Base-by-base conservation (phyloP, 768 basidiomycete genomes). In the Gymnopilus junonius region DNA sequence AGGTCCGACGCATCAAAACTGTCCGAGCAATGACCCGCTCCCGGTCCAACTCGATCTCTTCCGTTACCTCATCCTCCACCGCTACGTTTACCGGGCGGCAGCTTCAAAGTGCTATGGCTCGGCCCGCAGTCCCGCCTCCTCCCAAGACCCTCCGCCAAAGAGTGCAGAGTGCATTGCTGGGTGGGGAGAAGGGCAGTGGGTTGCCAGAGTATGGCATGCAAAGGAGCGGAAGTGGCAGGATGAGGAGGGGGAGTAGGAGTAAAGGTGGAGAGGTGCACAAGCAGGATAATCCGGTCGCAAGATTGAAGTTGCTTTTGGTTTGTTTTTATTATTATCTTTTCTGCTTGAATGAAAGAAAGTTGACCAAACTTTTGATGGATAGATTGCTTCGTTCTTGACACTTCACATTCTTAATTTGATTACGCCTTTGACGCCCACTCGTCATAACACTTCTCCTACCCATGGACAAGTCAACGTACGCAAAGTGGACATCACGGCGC, bases 381-480 rank as follows among this genome's bases (percentile, higher is more conserved):
- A 90, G 88, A 94, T 99, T 67, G 89, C 89, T 17, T 90, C 95
- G 2, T 99, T 99, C 85, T 83, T 97, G 66, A 88, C 88, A 0
- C 79, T 99, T 2, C 97, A 99, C 68, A 86, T 95, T 58, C 85
- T 97, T 65, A 99, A 98, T 80, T 86, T 99, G 62, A 91, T 90
- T 74, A 92, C 96, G 0, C 95, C 97, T 0, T 85, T 99, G 54
- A 91, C 95, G 0, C 87, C 68, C 74, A 86, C 61, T 67, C 86
- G 75, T 68, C 83, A 67, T 76, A 83, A 62, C 80, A 51, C 58
- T n/a, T 59, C 66, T 17, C 56, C 68, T 23, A 55, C 70, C 3
- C 67, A 69, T 29, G 67, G 66, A 8, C 68, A 67, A 46, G 71
- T 79, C 76, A 67, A 71, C 62, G 66, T 77, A 7, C 82, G 82